phyloP scores from a whole-genome alignment of 78 protist genomes.

The Reticulomyxa filosa region DNA sequence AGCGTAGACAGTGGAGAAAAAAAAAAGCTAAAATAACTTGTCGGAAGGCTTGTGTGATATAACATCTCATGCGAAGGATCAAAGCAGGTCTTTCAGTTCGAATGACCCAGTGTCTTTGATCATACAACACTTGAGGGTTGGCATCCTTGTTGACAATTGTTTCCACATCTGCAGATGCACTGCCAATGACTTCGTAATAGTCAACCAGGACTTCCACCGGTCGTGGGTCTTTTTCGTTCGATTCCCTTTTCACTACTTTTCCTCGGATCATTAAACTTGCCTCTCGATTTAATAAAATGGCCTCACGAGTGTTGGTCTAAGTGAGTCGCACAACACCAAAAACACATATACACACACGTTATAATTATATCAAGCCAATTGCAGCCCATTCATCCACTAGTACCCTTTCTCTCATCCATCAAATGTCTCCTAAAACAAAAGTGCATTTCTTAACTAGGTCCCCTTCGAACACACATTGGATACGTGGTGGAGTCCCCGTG shows the following conservation, averaged over 20 bases:
- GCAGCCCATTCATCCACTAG: slow-evolving; percentile 18
- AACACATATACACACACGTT: not conserved
- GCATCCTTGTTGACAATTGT: slow-evolving; percentile 37
- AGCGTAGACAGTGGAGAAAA: no score
- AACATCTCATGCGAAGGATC: slow-evolving; percentile 32
- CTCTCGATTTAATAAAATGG: slow-evolving; percentile 31
- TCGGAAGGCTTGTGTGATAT: no score
- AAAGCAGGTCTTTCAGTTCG: slow-evolving; percentile 43
- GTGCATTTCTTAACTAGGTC: no score
- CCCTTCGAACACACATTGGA: no score
- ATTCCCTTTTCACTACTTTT: not conserved
- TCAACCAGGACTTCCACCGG: not conserved
- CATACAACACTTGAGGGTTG: slow-evolving; percentile 26
- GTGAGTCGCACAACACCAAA: not conserved
- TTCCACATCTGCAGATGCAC: slow-evolving; percentile 38
- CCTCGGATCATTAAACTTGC: slow-evolving; percentile 38
- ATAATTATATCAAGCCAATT: not conserved
- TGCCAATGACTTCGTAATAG: slow-evolving; percentile 35
- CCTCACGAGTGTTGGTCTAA: slow-evolving; percentile 13
- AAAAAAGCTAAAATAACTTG: no score
- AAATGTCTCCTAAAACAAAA: no score
- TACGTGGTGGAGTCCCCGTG: slow-evolving; percentile 61
- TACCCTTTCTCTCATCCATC: no score
- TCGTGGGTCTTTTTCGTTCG: not conserved
- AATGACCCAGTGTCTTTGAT: slow-evolving; percentile 64